Conservation (phyloP, 768 basidiomycete genomes). For the Trichaptum fuscoviolaceum region DNA sequence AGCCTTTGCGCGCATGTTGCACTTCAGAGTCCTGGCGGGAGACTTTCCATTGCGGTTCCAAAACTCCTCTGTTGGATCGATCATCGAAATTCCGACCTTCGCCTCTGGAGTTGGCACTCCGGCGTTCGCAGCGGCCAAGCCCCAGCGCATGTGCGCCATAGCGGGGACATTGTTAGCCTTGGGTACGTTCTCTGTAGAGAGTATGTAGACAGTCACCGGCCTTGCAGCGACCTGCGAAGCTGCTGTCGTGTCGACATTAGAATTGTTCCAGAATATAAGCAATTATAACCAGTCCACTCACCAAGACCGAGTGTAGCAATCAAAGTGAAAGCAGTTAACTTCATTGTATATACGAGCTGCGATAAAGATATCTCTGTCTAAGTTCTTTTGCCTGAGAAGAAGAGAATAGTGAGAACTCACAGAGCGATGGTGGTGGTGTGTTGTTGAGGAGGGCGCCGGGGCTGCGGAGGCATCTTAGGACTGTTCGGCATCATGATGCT, state of each 20-base stretch:
- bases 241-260: constrained; percentile 6
- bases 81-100: constrained; percentile 5
- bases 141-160: neutral
- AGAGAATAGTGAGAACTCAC: neutral
- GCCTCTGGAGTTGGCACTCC: neutral
- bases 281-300: constrained; percentile 4
- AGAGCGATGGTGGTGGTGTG: neutral
- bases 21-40: neutral
- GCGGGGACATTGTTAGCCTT: neutral
- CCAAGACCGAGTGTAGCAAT: constrained; percentile 13
- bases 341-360: constrained; percentile 6
- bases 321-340: constrained; percentile 11
- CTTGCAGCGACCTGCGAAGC: constrained; percentile 12
- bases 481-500: neutral
- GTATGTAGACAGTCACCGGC: constrained; percentile 9
- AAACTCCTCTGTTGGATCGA: neutral
- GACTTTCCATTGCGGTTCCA: neutral
- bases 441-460: neutral
- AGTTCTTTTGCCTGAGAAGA: neutral
- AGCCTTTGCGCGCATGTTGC: constrained; percentile 42
- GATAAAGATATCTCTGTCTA: neutral
- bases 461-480: neutral
- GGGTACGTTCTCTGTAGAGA: neutral
- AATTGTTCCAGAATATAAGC: constrained; percentile 6
- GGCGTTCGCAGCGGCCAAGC: constrained; percentile 2